Conservation (phyloP, 164 flowering plant species). For the Saururus chinensis region DNA sequence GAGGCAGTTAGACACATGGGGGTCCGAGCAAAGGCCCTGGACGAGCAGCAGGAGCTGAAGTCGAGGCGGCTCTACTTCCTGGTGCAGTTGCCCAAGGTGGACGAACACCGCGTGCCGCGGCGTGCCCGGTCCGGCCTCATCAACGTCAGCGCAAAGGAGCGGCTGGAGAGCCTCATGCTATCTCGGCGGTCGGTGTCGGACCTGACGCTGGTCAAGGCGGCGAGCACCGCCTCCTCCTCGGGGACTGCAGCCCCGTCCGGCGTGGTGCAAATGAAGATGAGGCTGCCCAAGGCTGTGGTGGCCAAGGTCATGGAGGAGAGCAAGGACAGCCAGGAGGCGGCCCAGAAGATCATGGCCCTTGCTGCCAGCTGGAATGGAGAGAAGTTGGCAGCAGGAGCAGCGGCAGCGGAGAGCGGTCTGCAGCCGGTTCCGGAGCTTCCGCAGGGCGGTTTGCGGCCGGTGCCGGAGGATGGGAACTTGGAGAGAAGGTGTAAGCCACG, state of each 20-base stretch:
- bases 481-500: neutral
- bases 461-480: neutral
- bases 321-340: constrained; percentile 44
- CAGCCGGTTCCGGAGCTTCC: neutral
- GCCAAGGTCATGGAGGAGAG: constrained; percentile 51
- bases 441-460: neutral
- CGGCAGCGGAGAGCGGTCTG: neutral
- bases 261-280: constrained; percentile 6
- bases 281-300: constrained; percentile 37
- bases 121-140: constrained; percentile 31
- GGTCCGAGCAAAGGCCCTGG: constrained; percentile 39
- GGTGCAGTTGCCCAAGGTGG: constrained; percentile 32
- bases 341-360: constrained; percentile 53
- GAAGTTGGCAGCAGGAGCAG: too few species aligned
- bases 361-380: constrained; percentile 15
- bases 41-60: constrained; percentile 27
- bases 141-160: constrained; percentile 41
- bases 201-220: constrained; percentile 13
- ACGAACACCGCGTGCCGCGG: constrained; percentile 15
- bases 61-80: constrained; percentile 40
- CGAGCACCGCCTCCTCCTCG: neutral
- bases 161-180: constrained; percentile 45
- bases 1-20: constrained; percentile 38
- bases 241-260: neutral
- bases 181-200: constrained; percentile 34